Conservation (phyloP, 495 filamentous ascomycete species). For the Lasiosphaeriaceae sp. region DNA sequence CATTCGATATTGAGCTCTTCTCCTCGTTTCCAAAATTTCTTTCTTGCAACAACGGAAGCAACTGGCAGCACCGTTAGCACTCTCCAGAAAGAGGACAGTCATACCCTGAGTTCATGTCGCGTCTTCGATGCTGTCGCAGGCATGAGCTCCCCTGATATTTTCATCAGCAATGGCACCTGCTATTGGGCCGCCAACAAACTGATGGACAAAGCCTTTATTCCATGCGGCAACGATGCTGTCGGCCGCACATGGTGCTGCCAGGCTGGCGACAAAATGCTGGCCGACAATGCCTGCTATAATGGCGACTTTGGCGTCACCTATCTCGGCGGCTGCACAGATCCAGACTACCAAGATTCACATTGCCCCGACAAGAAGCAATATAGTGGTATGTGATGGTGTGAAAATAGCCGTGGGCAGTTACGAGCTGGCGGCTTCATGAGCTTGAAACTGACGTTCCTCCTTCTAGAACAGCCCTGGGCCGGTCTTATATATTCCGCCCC, state of each 20-base stretch:
- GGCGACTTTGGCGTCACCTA: slow-evolving; percentile 23
- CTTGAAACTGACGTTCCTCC: slow-evolving; percentile 16
- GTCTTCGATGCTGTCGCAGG: background rate
- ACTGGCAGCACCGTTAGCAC: too few species aligned
- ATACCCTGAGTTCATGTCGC: background rate
- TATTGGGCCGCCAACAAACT: slow-evolving; percentile 13
- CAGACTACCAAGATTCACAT: slow-evolving; percentile 8
- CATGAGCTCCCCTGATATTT: slow-evolving; percentile 9
- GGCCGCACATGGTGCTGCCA: slow-evolving; percentile 35
- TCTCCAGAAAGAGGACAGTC: too few species aligned
- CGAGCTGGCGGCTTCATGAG: slow-evolving; percentile 13
- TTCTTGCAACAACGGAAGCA: background rate
- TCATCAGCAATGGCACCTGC: slow-evolving; percentile 38
- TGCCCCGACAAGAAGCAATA: slow-evolving; percentile 19
- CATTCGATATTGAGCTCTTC: too few species aligned
- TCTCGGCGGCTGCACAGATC: slow-evolving; percentile 32
- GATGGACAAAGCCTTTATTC: slow-evolving; percentile 20
- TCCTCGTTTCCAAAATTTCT: background rate
- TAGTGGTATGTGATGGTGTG: slow-evolving; percentile 3
- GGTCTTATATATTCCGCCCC: slow-evolving; percentile 18
- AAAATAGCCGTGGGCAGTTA: background rate
- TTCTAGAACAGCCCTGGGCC: background rate
- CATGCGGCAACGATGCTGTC: slow-evolving; percentile 34
- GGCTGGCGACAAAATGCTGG: slow-evolving; percentile 30
- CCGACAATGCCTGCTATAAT: slow-evolving; percentile 26